Evolutionary conservation across 371 early-diverging fungal species (phyloP).

Genomic region (Mortierella sp.): DNA sequence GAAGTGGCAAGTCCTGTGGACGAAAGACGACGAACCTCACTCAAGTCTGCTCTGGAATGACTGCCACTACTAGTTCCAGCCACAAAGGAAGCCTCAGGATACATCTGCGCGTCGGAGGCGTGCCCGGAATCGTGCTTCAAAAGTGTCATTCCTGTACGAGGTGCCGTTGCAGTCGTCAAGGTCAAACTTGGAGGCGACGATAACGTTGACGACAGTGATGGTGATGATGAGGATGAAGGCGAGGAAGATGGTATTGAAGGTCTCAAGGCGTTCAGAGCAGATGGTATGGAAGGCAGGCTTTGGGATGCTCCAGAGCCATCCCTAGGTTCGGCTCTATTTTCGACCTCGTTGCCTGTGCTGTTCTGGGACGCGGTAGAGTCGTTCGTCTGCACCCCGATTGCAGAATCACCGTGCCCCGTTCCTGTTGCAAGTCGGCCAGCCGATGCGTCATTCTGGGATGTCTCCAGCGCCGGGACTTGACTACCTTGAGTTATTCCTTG

Average conservation of each 20-base stretch:
- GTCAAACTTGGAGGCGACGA: not conserved
- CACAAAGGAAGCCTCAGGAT: not conserved
- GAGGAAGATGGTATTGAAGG: not conserved
- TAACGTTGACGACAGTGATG: not conserved
- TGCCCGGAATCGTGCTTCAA: slow-evolving; percentile 6
- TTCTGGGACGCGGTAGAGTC: too few species aligned
- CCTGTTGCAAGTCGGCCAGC: not conserved
- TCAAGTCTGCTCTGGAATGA: not conserved
- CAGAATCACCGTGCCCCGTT: not conserved
- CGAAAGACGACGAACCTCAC: not conserved
- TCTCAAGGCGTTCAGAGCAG: not conserved
- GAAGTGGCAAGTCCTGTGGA: not conserved
- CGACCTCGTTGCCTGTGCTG: too few species aligned
- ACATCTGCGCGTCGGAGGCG: not conserved
- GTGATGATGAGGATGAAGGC: not conserved
- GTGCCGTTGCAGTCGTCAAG: not conserved
- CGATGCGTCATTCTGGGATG: not conserved
- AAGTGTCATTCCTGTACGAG: slow-evolving; percentile 1
- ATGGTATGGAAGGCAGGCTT: not conserved
- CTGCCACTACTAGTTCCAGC: not conserved
- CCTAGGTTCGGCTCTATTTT: too few species aligned
- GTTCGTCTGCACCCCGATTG: too few species aligned
- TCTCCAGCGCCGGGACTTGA: not conserved
- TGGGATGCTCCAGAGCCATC: not conserved
- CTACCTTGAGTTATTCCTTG: too few species aligned